Base-by-base conservation (phyloP, 148 eudicot genomes). In the Chenopodium album region DNA sequence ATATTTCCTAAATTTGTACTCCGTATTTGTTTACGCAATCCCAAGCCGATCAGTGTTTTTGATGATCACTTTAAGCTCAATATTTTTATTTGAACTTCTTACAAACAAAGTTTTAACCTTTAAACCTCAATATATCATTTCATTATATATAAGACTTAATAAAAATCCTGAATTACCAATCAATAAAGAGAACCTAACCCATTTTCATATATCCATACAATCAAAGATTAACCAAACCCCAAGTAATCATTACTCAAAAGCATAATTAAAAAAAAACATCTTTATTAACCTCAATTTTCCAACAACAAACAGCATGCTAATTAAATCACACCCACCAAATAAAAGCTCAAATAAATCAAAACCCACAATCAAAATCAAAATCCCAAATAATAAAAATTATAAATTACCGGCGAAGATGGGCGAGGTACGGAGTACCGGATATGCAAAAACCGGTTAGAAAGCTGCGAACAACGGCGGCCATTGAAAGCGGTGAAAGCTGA, bases 361-460 rank as follows among this genome's bases (percentile, higher is more conserved):
- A 22, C 34, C 44, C 11, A 34, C 63, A 26, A 34, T 34, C 20
- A 37, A n/a, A 22, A 34, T 2, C 13, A 54, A 37, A 78, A 72
- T 0, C 19, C 47, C 76, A 72, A 70, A 2, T 28, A 7, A 71
- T 26, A 72, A 16, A 37, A 2, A 71, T 1, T 9, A 4, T 5
- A 19, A 78, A 32, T 28, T 84, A 92, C 98, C 92, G 86, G 88
- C 28, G 82, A 80, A 67, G 84, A 84, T 13, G 90, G 92, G 10
- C 90, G 94, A 59, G 83, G 85, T 10, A 92, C 87, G 7, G 99
- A 94, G 79, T 86, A 96, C 0, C 88, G 95, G 29, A 96, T 91
- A 80, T 96, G 99, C 83, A 96, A 84, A 67, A 76, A 85, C 26
- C 99, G 93, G 68, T 88, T 91, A 26, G 84, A 85, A 76, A 96